phyloP scores from a whole-genome alignment of 768 basidiomycete species.

The Boletus rubropictus region DNA sequence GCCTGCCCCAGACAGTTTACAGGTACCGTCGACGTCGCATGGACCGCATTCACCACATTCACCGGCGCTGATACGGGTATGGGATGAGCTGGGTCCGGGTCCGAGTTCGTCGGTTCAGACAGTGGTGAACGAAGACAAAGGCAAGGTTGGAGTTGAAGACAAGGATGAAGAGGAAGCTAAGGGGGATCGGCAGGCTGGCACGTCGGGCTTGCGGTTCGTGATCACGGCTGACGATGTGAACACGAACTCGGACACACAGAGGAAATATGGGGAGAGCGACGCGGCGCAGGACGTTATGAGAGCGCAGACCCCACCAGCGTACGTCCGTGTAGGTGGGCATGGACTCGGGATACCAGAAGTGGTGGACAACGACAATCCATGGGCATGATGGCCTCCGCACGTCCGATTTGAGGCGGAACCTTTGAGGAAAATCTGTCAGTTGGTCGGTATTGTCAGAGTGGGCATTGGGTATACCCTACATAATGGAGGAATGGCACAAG shows the following conservation, averaged over 20 bases:
- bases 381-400: slow-evolving; percentile 11
- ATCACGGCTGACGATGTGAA: slow-evolving; percentile 1
- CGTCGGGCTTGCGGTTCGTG: slow-evolving; percentile 1
- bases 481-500: too few relatives aligned
- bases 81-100: slow-evolving; percentile 14
- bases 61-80: slow-evolving; percentile 22
- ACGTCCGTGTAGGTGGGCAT: slow-evolving; percentile 10
- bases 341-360: slow-evolving; percentile 10
- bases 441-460: too few relatives aligned
- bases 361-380: slow-evolving; percentile 22
- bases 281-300: slow-evolving; percentile 5
- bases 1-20: slow-evolving; percentile 12
- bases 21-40: slow-evolving; percentile 14
- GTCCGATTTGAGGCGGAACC: not conserved
- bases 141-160: not conserved
- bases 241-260: too few relatives aligned
- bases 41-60: slow-evolving; percentile 14
- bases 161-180: not conserved
- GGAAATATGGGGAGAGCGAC: not conserved
- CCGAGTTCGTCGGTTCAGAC: not conserved
- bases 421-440: too few relatives aligned
- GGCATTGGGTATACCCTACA: too few relatives aligned
- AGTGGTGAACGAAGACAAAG: not conserved
- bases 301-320: slow-evolving; percentile 17
- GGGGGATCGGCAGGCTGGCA: too few relatives aligned